Evolutionary conservation across 805 yeast species (phyloP).

Genomic region (Kodamaea kakaduensis): DNA sequence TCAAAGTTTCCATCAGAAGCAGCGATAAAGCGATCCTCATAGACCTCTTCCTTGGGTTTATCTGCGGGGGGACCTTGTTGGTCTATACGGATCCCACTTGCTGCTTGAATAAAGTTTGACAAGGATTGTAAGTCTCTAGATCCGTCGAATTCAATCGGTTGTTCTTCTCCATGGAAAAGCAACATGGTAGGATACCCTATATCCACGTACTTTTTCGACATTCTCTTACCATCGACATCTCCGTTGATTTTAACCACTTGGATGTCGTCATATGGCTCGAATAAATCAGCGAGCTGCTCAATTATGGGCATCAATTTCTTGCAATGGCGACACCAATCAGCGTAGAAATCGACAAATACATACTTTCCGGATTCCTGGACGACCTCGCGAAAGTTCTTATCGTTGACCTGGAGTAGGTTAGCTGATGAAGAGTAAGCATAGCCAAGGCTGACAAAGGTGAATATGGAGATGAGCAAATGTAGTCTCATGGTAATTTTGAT

Average conservation of each 20-base stretch:
- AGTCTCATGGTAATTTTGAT: conserved; percentile 9
- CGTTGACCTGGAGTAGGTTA: conserved; percentile 42
- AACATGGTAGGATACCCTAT: conserved; percentile 65
- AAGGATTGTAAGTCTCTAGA: conserved; percentile 48
- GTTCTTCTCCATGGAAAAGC: conserved; percentile 49
- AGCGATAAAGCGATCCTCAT: conserved; percentile 2
- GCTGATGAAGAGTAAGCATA: conserved; percentile 15
- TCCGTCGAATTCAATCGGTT: conserved; percentile 57
- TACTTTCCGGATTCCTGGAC: conserved; percentile 52
- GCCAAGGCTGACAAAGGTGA: conserved; percentile 2
- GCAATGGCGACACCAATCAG: conserved; percentile 74
- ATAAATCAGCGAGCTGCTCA: conserved; percentile 31
- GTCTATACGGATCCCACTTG: conserved; percentile 30
- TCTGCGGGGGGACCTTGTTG: too few relatives aligned
- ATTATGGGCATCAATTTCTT: conserved; percentile 48
- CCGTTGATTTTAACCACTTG: conserved; percentile 58
- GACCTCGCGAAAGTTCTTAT: conserved; percentile 49
- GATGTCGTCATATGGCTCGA: conserved; percentile 30
- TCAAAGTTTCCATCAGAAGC: conserved; percentile 42
- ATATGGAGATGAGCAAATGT: conserved; percentile 2
- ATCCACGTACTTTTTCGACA: conserved; percentile 48
- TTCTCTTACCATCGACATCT: conserved; percentile 47
- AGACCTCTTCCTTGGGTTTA: conserved; percentile 3
- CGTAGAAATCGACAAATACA: conserved; percentile 49
- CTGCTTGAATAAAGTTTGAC: conserved; percentile 47